Evolutionary conservation across 768 basidiomycete genomes (phyloP), one percentile per base, ranked within the genome.

Genomic region (Chlorophyllum brunneum): DNA sequence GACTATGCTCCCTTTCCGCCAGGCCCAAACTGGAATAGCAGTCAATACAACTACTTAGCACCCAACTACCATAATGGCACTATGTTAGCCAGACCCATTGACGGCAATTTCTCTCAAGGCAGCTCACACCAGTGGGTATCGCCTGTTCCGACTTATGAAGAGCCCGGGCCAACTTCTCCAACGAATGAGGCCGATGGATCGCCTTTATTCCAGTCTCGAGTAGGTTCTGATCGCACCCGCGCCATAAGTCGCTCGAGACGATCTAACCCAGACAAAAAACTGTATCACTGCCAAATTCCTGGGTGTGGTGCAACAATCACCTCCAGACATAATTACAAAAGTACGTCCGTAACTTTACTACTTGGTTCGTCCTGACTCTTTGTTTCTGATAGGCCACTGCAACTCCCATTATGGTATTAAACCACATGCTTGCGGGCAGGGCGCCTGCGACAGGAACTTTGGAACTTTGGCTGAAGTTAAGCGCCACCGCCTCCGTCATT

Each of bases 141-240:
- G 10, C 26, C 34, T 5, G 7, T 23, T 20, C 20, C 11, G 20
- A 15, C 20, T 20, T 6, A 34, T 10, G 49, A 31, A 8, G 29
- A 40, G 16, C 38, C 20, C 6, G 30, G 18, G 4, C 9, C 29
- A 3, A 29, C 48, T 11, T 31, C 29, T 13, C 27, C 39, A 23
- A 23, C 7, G 20, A 24, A n/a, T 7, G 45, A 41, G 23, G 23
- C 11, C 30, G 39, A 7, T 15, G 11, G 27, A 5, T 7, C 40
- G 5, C 11, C 36, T 4, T 8, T 24, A 9, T 53, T 39, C 15
- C 43, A 53, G 27, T 1, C 20, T 16, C 43, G 51, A 3, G 44
- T 53, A 29, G 51, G 51, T 2, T 53, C 51, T 10, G 51, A 53
- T 23, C 51, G 51, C 29, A 53, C 44, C 10, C 51, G 51, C 4